Conservation (phyloP, 1,139 yeast species). For the Tardiomyces depauwii region DNA sequence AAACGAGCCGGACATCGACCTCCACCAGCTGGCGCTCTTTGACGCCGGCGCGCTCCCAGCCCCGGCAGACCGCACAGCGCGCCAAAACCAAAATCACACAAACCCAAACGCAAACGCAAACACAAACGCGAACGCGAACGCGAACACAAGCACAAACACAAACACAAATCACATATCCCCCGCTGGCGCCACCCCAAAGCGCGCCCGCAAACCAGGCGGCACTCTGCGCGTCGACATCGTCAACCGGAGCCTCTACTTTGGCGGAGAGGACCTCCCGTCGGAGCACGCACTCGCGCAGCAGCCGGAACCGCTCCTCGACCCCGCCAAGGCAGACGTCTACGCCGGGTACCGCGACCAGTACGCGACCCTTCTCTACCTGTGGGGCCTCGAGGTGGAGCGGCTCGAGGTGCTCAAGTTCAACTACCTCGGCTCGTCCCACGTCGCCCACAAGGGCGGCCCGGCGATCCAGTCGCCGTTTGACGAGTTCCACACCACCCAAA, state of each 20-base stretch:
- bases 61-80: not conserved
- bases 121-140: no score
- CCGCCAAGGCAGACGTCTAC: not conserved
- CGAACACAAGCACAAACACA: no score
- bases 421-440: slow-evolving; percentile 24
- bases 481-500: slow-evolving; percentile 13
- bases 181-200: no score
- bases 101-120: no score
- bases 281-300: not conserved
- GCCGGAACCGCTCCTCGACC: not conserved
- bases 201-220: no score
- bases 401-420: slow-evolving; percentile 72
- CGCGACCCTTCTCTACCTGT: slow-evolving; percentile 65
- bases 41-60: not conserved
- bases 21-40: not conserved
- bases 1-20: not conserved
- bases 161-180: no score
- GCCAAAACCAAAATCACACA: no score
- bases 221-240: not conserved
- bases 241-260: not conserved
- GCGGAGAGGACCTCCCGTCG: not conserved
- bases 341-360: slow-evolving; percentile 53
- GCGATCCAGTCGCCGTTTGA: slow-evolving; percentile 1
- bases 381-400: slow-evolving; percentile 76
- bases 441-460: slow-evolving; percentile 12